Percentiles rank a stretch among this genome's conserved stretches.
Evolutionary conservation across 148 eudicot genomes (phyloP).

Genomic region (Chenopodium album): DNA sequence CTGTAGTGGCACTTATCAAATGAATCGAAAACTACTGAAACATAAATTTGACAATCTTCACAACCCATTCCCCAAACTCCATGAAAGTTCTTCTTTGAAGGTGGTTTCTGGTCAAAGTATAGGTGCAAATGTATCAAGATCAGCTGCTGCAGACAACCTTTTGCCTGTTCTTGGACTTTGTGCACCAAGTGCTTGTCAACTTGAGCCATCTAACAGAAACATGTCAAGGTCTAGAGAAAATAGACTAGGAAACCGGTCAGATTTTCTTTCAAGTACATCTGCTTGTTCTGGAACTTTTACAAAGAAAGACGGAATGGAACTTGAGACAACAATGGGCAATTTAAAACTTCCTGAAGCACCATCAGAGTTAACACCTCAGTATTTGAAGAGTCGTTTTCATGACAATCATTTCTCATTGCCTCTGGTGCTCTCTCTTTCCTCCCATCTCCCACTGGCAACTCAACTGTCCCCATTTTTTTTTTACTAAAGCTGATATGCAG

Average conservation of each 20-base stretch:
- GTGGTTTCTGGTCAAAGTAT: conserved; percentile 30
- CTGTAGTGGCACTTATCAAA: conserved; percentile 35
- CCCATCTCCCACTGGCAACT: conserved; percentile 6
- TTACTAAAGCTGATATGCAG: background rate
- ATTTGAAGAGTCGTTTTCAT: conserved; percentile 32
- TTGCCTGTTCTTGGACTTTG: conserved; percentile 81
- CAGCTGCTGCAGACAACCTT: conserved; percentile 32
- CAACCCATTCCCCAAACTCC: conserved; percentile 30
- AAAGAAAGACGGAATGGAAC: conserved; percentile 30
- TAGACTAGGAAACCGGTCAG: conserved; percentile 40
- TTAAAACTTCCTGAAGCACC: conserved; percentile 42
- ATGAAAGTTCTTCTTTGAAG: conserved; percentile 29
- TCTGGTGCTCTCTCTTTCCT: conserved; percentile 43
- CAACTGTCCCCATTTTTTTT: background rate
- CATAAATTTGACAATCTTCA: conserved; percentile 32
- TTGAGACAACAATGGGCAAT: conserved; percentile 34
- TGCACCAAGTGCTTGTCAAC: conserved; percentile 84
- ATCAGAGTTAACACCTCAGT: conserved; percentile 39
- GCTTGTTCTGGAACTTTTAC: conserved; percentile 38
- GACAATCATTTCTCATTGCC: conserved; percentile 41
- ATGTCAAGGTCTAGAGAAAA: conserved; percentile 49
- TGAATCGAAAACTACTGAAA: conserved; percentile 37
- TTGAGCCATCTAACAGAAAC: conserved; percentile 53
- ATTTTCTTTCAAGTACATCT: conserved; percentile 47
- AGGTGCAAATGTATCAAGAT: conserved; percentile 30